Base-by-base conservation (phyloP, 495 filamentous ascomycete species). In the Opeltia flavorubescens region DNA sequence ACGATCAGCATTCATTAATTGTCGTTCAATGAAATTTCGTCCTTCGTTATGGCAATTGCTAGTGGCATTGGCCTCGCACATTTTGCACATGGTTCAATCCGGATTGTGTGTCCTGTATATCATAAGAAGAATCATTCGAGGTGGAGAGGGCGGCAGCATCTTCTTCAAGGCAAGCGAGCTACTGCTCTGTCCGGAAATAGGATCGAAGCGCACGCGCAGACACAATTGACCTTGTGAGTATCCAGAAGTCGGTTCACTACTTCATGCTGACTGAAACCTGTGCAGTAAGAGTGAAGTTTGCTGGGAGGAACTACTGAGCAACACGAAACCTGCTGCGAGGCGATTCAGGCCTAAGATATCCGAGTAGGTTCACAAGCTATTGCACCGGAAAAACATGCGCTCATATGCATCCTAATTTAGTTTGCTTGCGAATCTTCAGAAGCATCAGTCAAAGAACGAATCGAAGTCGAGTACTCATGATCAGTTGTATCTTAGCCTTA, bases 101-200 rank as follows among this genome's bases (percentile, higher is more conserved):
- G 43, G 25, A 44, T 56, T 48, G 55, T 56, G 34, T 18, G 50
- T 34, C 27, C 53, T 15, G 50, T 60, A 20, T 50, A 52, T 26
- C 40, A 39, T 24, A 36, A 54, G 30, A 56, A 50, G 33, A 27
- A 58, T 38, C 53, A 45, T 30, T 33, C 58, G 30, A 55, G 44
- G 47, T 47, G 39, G 7, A 26, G 40, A 13, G 26, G 51, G 5
- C 30, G 50, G 31, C 15, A 39, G 23, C 43, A 33, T 35, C 24
- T 28, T n/a, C 24, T 31, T 25, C 11, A 23, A 20, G 23, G 25
- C 8, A 41, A 46, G n/a, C 40, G 28, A 36, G 39, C 34, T 29
- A 44, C 24, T 20, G 27, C 17, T 31, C 8, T 21, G 27, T 18
- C 13, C 13, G 12, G 21, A 26, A 21, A 18, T 11, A 44, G 17